Conservation (phyloP, 768 basidiomycete genomes). For the Cystobasidium onofrii region DNA sequence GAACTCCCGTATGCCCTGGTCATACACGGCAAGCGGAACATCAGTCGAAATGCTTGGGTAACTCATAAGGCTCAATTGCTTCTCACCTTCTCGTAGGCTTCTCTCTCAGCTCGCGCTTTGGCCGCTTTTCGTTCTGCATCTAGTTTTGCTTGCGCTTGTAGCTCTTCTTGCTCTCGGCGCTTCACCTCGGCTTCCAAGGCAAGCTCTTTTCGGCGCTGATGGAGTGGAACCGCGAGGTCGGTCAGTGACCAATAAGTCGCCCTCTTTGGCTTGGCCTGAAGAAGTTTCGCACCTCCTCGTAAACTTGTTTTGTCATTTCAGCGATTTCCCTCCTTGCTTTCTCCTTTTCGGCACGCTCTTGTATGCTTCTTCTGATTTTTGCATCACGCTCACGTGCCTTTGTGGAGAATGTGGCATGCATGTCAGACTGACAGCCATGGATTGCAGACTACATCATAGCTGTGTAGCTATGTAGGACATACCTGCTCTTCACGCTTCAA, state of each 20-base stretch:
- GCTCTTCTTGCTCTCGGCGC: neutral
- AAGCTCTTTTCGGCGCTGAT: constrained; percentile 15
- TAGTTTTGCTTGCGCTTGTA: neutral
- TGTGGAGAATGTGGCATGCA: neutral
- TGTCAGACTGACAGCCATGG: neutral
- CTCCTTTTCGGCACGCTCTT: neutral
- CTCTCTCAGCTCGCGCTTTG: neutral
- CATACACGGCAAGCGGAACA: neutral
- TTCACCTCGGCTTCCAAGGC: constrained; percentile 11
- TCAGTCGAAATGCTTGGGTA: neutral
- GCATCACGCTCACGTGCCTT: neutral
- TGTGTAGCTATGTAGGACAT: neutral
- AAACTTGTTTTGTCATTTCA: neutral
- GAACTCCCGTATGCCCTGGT: neutral
- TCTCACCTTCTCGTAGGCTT: constrained; percentile 2
- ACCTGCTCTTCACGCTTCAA: constrained; percentile 4
- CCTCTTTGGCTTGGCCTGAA: no score
- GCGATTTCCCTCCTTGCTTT: neutral
- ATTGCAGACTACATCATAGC: neutral
- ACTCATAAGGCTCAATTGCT: neutral
- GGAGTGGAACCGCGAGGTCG: neutral
- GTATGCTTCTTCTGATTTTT: neutral
- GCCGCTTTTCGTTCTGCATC: neutral
- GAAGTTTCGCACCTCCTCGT: constrained; percentile 14
- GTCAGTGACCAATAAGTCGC: no score